A percentile compares a stretch with the other conserved stretches of the same genome.
Conservation (phyloP, 768 basidiomycete species). For the Exsudoporus frostii region DNA sequence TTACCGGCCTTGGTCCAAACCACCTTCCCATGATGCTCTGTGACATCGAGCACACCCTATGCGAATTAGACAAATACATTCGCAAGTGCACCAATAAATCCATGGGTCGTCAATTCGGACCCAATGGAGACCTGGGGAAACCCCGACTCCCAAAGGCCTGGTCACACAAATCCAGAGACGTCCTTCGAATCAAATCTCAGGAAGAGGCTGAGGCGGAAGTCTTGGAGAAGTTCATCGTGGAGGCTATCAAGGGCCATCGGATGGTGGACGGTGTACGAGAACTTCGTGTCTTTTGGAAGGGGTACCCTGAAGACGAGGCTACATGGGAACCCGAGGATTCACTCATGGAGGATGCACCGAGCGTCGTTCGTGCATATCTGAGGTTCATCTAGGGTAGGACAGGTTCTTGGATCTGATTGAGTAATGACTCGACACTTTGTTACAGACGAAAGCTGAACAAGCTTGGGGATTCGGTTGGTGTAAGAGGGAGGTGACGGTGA, state of each 20-base stretch:
- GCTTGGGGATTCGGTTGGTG: not conserved
- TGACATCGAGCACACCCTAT: slow-evolving; percentile 76
- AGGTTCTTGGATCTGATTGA: not conserved
- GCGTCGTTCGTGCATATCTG: slow-evolving; percentile 41
- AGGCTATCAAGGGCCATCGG: slow-evolving; percentile 37
- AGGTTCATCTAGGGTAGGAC: slow-evolving; percentile 9
- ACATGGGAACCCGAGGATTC: slow-evolving; percentile 56
- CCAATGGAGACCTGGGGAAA: slow-evolving; percentile 27
- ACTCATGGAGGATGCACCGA: slow-evolving; percentile 50
- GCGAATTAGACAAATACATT: slow-evolving; percentile 77
- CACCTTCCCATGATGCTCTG: slow-evolving; percentile 55
- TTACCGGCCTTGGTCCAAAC: slow-evolving; percentile 49
- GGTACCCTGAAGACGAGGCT: slow-evolving; percentile 47
- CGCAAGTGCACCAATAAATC: slow-evolving; percentile 37
- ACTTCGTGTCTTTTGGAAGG: slow-evolving; percentile 54
- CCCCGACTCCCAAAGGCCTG: slow-evolving; percentile 52
- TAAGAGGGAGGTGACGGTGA: slow-evolving; percentile 4
- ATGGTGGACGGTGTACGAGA: slow-evolving; percentile 35
- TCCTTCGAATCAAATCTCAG: slow-evolving; percentile 40
- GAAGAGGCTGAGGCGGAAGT: slow-evolving; percentile 28
- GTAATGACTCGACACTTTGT: not conserved
- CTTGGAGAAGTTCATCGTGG: slow-evolving; percentile 45
- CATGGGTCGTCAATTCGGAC: slow-evolving; percentile 37
- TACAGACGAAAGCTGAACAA: slow-evolving; percentile 8
- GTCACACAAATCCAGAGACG: slow-evolving; percentile 43